Evolutionary conservation across 2,329 filamentous ascomycete species (phyloP), one percentile per base, ranked within the genome.

Genomic region (Polychaeton citri): DNA sequence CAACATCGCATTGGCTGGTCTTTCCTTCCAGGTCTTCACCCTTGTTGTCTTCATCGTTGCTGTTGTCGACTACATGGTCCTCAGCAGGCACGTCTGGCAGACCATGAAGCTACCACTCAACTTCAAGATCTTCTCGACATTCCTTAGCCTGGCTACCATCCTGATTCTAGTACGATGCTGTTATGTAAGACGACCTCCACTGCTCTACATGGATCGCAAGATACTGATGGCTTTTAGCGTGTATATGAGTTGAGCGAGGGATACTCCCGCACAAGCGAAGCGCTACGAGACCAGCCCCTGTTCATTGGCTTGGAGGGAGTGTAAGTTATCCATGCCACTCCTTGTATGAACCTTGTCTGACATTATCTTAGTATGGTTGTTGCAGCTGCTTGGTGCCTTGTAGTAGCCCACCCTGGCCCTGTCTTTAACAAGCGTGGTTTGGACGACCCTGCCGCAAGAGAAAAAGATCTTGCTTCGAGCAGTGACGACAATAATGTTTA

Each of bases 1-100:
- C 42, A 61, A 79, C 49, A 69, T 79, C 56, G 76, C 76, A 67
- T 64, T 81, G n/a, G 72, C 72, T 4, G 77, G 77, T 20, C 65
- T 80, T 0, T 53, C 64, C 13, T 72, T 71, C 51, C 76, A 81
- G 47, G 75, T 79, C 30, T 55, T 66, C 40, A 74, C 71, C 4
- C 61, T 78, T 21, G 43, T 64, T 30, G 51, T 66, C 38, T 81
- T 80, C 61, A 66, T 70, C 33, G 18, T 47, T 17, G 58, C 72
- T 20, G 63, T 62, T 8, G 20, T 53, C 37, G 68, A 76, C 47
- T 78, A 73, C 48, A 57, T 58, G n/a, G 16, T 37, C 3, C 21
- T 36, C 21, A 26, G 8, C 21, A 26, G 13, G 8, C 8, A 26
- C 21, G 21, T 8, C 21, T 13, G 21, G 8, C 8, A 8, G 8